phyloP scores from a whole-genome alignment of 805 yeast genomes.

The Metschnikowia chrysomelidarum region DNA sequence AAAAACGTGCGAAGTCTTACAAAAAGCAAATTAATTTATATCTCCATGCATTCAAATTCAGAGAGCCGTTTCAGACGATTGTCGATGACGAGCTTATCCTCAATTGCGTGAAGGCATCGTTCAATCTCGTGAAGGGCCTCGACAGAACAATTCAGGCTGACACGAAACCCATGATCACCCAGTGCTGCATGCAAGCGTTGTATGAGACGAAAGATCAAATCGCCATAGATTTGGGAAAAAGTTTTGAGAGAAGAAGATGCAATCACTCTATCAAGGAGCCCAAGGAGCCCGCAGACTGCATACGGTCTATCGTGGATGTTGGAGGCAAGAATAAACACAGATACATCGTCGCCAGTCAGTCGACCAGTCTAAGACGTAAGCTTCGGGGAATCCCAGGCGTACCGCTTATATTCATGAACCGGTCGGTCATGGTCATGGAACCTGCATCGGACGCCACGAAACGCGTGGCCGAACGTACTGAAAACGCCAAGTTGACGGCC shows the following conservation, averaged over 20 bases:
- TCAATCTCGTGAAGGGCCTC: slow-evolving; percentile 78
- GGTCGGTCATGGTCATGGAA: slow-evolving; percentile 95
- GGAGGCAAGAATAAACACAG: slow-evolving; percentile 85
- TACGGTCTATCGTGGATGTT: slow-evolving; percentile 63
- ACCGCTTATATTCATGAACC: slow-evolving; percentile 81
- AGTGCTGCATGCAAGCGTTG: slow-evolving; percentile 87
- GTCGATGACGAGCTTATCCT: slow-evolving; percentile 79
- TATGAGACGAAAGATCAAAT: slow-evolving; percentile 68
- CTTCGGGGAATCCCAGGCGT: slow-evolving; percentile 83
- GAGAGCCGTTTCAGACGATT: slow-evolving; percentile 89
- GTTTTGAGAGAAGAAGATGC: slow-evolving; percentile 89
- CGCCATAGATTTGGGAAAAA: slow-evolving; percentile 79
- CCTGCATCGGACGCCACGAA: slow-evolving; percentile 75
- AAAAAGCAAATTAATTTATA: slow-evolving; percentile 89
- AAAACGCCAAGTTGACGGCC: slow-evolving; percentile 62
- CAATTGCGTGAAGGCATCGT: slow-evolving; percentile 63
- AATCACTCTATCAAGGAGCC: slow-evolving; percentile 70
- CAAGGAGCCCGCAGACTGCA: slow-evolving; percentile 70
- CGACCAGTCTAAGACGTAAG: slow-evolving; percentile 61
- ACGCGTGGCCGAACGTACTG: slow-evolving; percentile 43
- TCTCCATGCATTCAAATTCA: slow-evolving; percentile 82
- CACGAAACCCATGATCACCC: slow-evolving; percentile 88
- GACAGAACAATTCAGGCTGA: slow-evolving; percentile 81
- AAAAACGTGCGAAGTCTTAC: slow-evolving; percentile 91
- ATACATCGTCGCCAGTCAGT: slow-evolving; percentile 85